A percentile compares a stretch with the other conserved stretches of the same genome.
These are phyloP conservation scores for Zopfia rhizophila DNA, from an alignment of 2,329 filamentous ascomycete species.

Conservation along the genomic window DNA sequence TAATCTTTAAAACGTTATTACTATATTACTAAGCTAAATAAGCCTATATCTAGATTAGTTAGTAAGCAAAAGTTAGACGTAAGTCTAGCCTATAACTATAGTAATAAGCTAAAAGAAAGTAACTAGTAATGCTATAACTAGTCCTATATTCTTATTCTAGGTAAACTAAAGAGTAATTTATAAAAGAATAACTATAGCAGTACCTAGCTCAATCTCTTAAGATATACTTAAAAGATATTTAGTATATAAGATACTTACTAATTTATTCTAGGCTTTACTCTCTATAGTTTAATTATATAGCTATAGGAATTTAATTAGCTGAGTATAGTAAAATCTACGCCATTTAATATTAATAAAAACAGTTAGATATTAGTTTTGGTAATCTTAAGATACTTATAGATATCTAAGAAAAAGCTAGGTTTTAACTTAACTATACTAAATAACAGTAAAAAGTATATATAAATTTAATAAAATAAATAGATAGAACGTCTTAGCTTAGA, in stretches of 20 bases:
- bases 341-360: conserved; percentile 59
- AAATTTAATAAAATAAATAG: conserved; percentile 2
- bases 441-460: conserved; percentile 2
- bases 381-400: conserved; percentile 55
- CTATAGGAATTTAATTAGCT: conserved; percentile 59
- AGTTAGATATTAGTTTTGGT: conserved; percentile 51
- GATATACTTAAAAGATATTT: conserved; percentile 57
- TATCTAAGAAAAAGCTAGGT: conserved; percentile 53
- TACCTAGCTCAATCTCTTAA: conserved; percentile 48
- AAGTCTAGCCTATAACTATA: conserved; percentile 7
- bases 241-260: conserved; percentile 23
- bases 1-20: conserved; percentile 11
- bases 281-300: conserved; percentile 57
- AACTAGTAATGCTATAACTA: conserved; percentile 13
- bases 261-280: conserved; percentile 60
- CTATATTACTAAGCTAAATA: conserved; percentile 18
- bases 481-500: neutral
- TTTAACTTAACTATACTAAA: conserved; percentile 58
- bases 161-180: conserved; percentile 58
- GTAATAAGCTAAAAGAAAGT: conserved; percentile 8
- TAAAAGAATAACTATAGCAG: conserved; percentile 47
- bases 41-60: conserved; percentile 15
- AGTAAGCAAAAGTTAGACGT: conserved; percentile 21
- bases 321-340: conserved; percentile 56
- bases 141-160: conserved; percentile 23